A percentile compares a stretch with the other conserved stretches of the same genome.
phyloP scores from a whole-genome alignment of 2,329 filamentous ascomycete genomes.

The Exophiala spinifera region DNA sequence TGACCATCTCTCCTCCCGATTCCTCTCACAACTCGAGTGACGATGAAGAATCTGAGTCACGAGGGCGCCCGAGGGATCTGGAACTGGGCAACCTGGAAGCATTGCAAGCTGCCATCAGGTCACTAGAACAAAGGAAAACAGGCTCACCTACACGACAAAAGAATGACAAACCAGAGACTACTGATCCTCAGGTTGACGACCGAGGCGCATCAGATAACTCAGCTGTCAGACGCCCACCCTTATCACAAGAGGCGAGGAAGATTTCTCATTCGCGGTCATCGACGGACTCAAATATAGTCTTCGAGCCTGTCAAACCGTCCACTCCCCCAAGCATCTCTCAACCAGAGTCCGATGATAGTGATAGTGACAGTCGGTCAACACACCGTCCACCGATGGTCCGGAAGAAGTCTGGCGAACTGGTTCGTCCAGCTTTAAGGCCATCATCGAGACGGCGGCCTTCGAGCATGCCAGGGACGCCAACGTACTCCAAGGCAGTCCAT shows the following conservation, averaged over 20 bases:
- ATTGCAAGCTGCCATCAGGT: constrained; percentile 77
- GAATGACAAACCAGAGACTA: constrained; percentile 24
- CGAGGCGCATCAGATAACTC: constrained; percentile 37
- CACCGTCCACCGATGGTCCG: constrained; percentile 87
- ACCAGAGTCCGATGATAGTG: constrained; percentile 53
- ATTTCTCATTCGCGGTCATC: constrained; percentile 60
- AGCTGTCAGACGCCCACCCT: constrained; percentile 39
- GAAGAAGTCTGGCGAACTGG: constrained; percentile 97
- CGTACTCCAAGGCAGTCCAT: constrained; percentile 95
- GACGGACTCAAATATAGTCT: constrained; percentile 53
- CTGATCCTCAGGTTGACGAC: constrained; percentile 20
- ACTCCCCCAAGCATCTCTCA: constrained; percentile 39
- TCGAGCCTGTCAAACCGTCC: constrained; percentile 44
- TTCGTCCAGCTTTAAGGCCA: constrained; percentile 82
- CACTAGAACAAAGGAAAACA: constrained; percentile 65
- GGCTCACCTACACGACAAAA: constrained; percentile 52
- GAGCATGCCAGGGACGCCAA: constrained; percentile 96
- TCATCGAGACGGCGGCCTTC: constrained; percentile 76
- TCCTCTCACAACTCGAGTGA: constrained; percentile 78
- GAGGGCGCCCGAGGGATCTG: constrained; percentile 32
- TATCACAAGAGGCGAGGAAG: constrained; percentile 57
- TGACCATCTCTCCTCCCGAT: constrained; percentile 87
- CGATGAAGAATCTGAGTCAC: constrained; percentile 62
- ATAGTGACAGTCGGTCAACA: constrained; percentile 54
- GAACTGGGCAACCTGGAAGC: constrained; percentile 56